Base-by-base conservation (phyloP, 768 basidiomycete species). In the Leccinellum luteum region DNA sequence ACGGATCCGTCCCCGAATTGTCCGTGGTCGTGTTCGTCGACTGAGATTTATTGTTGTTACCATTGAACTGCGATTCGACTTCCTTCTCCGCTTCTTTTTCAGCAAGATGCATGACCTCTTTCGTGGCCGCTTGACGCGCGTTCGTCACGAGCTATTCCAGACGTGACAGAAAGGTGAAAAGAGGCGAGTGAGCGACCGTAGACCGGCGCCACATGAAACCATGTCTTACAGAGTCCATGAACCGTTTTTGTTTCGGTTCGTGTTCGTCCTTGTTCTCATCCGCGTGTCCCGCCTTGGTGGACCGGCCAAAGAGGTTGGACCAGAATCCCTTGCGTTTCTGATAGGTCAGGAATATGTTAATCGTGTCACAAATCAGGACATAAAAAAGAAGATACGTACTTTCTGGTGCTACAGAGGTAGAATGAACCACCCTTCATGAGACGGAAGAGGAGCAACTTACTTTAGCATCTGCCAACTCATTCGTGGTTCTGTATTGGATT, bases 251-350 rank as follows among this genome's bases (percentile, higher is more conserved):
- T 35, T 60, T 34, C 9, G 47, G 35, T 12, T 34, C 21, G 30
- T 60, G 44, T 8, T 49, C 59, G 7, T 49, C 13, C 43, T 34
- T 51, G 17, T 34, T 35, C 41, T 43, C 48, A 43, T 43, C 27
- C n/a, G 30, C 25, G 4, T 38, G 4, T 15, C 13, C 17, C 8
- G 28, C 17, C 14, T 49, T 35, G 31, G 55, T 55, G 23, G 62
- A 61, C 23, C 27, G 32, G 21, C 51, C 23, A 15, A 54, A 43
- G 41, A 58, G 1, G 25, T 51, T 64, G 45, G 63, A 51, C 51
- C n/a, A 61, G 21, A 64, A 62, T 4, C 63, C 60, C 32, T 61
- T 65, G 56, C 56, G 63, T 21, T 61, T 65, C 63, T 65, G 50
- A 10, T 31, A n/a, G 10, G 10, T 41, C 6, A 0, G 28, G 8